These are phyloP conservation scores for Alternaria sp. DNA, from an alignment of 2,329 filamentous ascomycete genomes.

Conservation along the genomic window DNA sequence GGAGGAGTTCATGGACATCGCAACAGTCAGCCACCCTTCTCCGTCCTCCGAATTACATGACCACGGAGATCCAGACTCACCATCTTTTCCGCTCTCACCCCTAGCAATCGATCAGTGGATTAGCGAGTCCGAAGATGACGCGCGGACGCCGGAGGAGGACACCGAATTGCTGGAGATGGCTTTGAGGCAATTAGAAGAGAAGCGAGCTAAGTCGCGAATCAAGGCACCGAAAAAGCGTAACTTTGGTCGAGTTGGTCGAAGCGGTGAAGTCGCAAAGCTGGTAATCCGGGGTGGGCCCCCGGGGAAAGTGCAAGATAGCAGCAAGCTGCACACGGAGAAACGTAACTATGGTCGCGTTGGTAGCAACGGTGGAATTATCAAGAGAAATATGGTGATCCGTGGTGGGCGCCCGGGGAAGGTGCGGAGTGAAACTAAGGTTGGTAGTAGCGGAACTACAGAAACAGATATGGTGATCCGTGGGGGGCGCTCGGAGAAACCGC, in stretches of 20 bases:
- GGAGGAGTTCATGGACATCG: background rate
- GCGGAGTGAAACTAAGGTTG: background rate
- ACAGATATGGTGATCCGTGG: background rate
- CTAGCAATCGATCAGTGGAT: background rate
- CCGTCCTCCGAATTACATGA: too few relatives aligned
- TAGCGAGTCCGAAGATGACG: background rate
- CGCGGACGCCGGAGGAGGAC: background rate
- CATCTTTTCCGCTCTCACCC: background rate
- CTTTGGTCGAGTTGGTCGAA: background rate
- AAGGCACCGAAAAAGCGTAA: background rate
- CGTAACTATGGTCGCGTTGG: background rate
- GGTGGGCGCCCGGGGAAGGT: background rate
- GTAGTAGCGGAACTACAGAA: background rate
- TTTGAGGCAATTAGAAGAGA: background rate
- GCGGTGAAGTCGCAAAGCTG: background rate
- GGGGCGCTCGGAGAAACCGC: fast-evolving
- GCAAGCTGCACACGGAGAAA: background rate
- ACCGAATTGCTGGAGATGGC: background rate
- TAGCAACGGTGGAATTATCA: background rate
- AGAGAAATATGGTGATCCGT: background rate
- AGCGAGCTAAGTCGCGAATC: background rate
- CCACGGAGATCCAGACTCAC: background rate
- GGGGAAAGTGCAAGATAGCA: too few relatives aligned
- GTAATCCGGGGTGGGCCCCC: too few relatives aligned
- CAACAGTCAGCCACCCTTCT: background rate